phyloP scores from a whole-genome alignment of 345 rosid genomes.

The Dovyalis caffra region DNA sequence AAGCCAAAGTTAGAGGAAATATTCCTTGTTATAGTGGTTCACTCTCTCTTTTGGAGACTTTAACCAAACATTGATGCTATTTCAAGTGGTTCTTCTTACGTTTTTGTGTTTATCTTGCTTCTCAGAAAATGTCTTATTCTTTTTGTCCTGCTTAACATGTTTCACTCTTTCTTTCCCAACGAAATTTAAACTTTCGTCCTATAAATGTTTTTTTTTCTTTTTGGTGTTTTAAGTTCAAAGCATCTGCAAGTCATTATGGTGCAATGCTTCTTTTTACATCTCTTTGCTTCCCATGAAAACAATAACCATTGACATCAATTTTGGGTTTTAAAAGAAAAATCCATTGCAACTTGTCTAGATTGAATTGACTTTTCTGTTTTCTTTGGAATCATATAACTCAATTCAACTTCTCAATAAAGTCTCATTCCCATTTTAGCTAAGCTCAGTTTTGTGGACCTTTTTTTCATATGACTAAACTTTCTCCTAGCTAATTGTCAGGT shows the following conservation, averaged over 20 bases:
- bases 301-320: background rate
- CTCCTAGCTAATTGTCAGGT: background rate
- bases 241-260: background rate
- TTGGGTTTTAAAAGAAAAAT: background rate
- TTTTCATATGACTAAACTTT: background rate
- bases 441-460: background rate
- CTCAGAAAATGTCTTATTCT: background rate
- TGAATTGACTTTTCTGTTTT: background rate
- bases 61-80: background rate
- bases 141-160: background rate
- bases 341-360: background rate
- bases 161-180: background rate
- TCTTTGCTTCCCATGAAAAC: background rate
- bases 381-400: background rate
- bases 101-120: background rate
- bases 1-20: background rate
- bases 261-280: background rate
- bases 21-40: background rate
- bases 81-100: background rate
- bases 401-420: background rate
- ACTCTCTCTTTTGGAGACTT: background rate
- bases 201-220: background rate
- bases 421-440: background rate
- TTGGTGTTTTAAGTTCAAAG: background rate
- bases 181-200: background rate